A percentile compares a stretch with the other conserved stretches of the same genome.
These are phyloP conservation scores for Scedosporium boydii DNA, from an alignment of 2,329 filamentous ascomycete species.

Conservation along the genomic window DNA sequence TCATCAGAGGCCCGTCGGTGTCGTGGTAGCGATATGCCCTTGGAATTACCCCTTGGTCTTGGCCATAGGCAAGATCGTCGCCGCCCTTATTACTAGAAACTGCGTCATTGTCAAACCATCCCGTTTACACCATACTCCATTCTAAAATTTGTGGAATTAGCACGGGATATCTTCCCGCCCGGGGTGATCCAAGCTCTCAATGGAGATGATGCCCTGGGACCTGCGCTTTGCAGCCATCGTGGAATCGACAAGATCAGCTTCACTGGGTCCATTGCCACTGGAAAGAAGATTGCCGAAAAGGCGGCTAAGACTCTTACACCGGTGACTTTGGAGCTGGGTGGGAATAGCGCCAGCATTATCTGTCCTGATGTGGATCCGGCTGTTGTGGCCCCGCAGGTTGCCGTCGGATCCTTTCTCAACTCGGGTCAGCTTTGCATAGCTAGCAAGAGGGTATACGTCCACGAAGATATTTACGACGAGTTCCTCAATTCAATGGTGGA, in stretches of 20 bases:
- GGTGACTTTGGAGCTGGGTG: conserved; percentile 52
- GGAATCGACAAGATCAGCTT: conserved; percentile 56
- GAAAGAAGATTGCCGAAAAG: conserved; percentile 50
- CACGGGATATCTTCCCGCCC: conserved; percentile 46
- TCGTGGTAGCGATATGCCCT: conserved; percentile 36
- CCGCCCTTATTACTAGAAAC: conserved; percentile 47
- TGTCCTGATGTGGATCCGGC: conserved; percentile 45
- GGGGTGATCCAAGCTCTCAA: conserved; percentile 52
- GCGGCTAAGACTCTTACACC: conserved; percentile 48
- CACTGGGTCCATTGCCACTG: conserved; percentile 50
- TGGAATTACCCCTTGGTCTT: conserved; percentile 50
- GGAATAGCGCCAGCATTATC: conserved; percentile 51
- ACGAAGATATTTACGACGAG: conserved; percentile 47
- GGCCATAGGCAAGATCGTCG: conserved; percentile 42
- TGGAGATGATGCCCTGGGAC: conserved; percentile 51
- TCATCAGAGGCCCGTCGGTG: conserved; percentile 30
- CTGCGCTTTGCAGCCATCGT: conserved; percentile 46
- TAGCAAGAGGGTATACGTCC: conserved; percentile 52
- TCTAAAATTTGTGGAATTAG: conserved; percentile 53
- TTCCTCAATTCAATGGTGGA: conserved; percentile 35
- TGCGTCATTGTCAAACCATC: conserved; percentile 47
- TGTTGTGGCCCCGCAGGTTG: conserved; percentile 25
- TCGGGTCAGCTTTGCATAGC: conserved; percentile 29
- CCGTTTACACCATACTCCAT: conserved; percentile 48
- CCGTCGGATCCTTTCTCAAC: conserved; percentile 42